A percentile compares a stretch with the other conserved stretches of the same genome.
Conservation (phyloP, 345 rosid species). For the Citropsis articulata region DNA sequence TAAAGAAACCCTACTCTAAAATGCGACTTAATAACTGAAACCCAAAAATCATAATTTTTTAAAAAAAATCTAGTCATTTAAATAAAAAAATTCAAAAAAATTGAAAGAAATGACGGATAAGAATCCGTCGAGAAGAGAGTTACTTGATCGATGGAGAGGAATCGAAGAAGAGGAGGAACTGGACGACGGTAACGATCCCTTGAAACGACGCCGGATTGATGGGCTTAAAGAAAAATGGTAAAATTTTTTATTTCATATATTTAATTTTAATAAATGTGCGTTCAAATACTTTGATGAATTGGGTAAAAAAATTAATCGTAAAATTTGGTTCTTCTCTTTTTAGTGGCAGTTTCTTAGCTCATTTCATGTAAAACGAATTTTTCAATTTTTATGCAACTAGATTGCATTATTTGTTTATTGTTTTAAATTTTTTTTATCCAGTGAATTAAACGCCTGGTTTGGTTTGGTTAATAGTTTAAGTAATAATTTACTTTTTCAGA, state of each 20-base stretch:
- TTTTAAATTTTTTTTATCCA: no score
- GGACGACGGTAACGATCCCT: conserved; percentile 45
- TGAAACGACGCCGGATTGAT: conserved; percentile 42
- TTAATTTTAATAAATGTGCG: background rate
- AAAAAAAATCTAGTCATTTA: background rate
- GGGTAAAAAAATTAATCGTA: background rate
- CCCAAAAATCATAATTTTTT: background rate
- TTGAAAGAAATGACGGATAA: conserved; percentile 35
- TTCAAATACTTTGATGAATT: background rate
- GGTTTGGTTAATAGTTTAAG: background rate
- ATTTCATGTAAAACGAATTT: background rate
- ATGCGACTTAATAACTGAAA: background rate
- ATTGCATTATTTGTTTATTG: background rate
- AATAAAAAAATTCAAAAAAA: background rate
- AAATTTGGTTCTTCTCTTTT: background rate
- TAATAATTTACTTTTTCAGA: no score
- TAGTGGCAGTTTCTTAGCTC: background rate
- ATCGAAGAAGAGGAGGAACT: conserved; percentile 79
- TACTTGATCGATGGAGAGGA: conserved; percentile 68
- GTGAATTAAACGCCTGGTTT: background rate
- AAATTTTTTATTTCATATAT: background rate
- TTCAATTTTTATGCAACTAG: background rate
- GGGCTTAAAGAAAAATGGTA: conserved; percentile 83
- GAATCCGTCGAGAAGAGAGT: conserved; percentile 39
- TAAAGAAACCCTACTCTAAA: background rate